Evolutionary conservation across 306 rosid species (phyloP).

Genomic region (Rosa persica): DNA sequence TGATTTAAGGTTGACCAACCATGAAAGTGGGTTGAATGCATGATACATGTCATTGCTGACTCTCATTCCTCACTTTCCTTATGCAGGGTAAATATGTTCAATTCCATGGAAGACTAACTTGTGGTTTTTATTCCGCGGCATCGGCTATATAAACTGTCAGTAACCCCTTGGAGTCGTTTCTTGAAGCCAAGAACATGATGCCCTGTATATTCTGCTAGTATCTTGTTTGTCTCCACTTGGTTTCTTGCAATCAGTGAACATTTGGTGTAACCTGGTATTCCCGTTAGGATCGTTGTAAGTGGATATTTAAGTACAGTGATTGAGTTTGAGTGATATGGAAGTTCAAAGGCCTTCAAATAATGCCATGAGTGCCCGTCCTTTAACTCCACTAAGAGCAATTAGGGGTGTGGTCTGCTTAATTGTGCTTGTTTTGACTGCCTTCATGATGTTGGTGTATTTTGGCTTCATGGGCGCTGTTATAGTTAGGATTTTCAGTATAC

Average conservation of each 20-base stretch:
- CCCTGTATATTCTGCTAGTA: constrained; percentile 1
- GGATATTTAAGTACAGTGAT: constrained; percentile 29
- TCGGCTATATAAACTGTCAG: constrained; percentile 1
- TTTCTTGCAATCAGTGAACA: background rate
- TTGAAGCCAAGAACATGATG: constrained; percentile 15
- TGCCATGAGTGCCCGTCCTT: constrained; percentile 24
- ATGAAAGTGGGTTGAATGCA: too few relatives aligned
- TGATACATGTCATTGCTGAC: constrained; percentile 26
- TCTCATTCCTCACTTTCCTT: constrained; percentile 24
- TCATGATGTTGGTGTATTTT: constrained; percentile 59
- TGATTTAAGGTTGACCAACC: too few relatives aligned
- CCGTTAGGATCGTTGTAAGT: constrained; percentile 15
- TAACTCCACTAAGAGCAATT: constrained; percentile 47
- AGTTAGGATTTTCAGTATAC: constrained; percentile 55
- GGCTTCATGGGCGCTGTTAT: constrained; percentile 57
- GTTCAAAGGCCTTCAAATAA: constrained; percentile 33
- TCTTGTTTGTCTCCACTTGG: constrained; percentile 16
- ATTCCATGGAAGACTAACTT: constrained; percentile 7
- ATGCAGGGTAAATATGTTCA: constrained; percentile 39
- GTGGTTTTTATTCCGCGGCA: constrained; percentile 12
- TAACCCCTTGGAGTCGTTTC: constrained; percentile 7
- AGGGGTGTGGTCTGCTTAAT: constrained; percentile 65
- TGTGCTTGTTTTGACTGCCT: constrained; percentile 67
- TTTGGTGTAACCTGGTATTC: background rate
- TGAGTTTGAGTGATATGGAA: constrained; percentile 41